A percentile compares a stretch with the other conserved stretches of the same genome.
phyloP scores from a whole-genome alignment of 805 yeast species.

The Ogataea populi-albae region DNA sequence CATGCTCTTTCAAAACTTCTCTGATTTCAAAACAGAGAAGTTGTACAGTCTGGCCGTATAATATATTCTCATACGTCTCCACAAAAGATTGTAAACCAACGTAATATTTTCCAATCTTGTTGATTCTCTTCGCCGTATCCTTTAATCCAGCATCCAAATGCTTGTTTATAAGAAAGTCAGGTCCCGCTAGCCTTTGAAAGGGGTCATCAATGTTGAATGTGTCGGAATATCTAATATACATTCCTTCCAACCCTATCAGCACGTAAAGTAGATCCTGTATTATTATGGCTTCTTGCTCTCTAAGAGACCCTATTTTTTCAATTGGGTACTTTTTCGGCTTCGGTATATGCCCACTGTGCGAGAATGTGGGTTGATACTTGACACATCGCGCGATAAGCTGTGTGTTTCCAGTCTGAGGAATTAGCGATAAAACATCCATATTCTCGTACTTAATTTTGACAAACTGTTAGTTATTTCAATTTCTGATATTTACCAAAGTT shows the following conservation, averaged over 20 bases:
- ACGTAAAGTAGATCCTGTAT: constrained; percentile 68
- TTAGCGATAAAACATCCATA: constrained; percentile 11
- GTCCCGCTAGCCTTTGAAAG: constrained; percentile 54
- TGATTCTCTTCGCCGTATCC: constrained; percentile 60
- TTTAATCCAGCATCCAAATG: constrained; percentile 72
- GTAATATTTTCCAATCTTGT: constrained; percentile 61
- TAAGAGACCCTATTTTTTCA: constrained; percentile 42
- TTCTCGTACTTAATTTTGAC: constrained; percentile 1
- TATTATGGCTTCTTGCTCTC: constrained; percentile 70
- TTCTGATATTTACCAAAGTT: too few relatives aligned
- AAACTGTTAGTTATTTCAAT: too few relatives aligned
- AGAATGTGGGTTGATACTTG: constrained; percentile 20
- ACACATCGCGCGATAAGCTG: constrained; percentile 18
- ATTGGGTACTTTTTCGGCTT: constrained; percentile 38
- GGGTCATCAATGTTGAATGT: constrained; percentile 47
- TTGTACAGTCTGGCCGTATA: constrained; percentile 72
- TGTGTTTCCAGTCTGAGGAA: constrained; percentile 7
- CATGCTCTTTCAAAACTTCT: constrained; percentile 36
- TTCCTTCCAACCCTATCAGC: constrained; percentile 73
- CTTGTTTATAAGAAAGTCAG: constrained; percentile 71
- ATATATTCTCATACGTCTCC: constrained; percentile 51
- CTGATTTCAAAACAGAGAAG: constrained; percentile 64
- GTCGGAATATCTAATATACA: constrained; percentile 66
- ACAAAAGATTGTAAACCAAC: constrained; percentile 57
- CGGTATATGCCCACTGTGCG: constrained; percentile 6